phyloP scores from a whole-genome alignment of 805 yeast genomes.

The Monosporozyma aerobia region DNA sequence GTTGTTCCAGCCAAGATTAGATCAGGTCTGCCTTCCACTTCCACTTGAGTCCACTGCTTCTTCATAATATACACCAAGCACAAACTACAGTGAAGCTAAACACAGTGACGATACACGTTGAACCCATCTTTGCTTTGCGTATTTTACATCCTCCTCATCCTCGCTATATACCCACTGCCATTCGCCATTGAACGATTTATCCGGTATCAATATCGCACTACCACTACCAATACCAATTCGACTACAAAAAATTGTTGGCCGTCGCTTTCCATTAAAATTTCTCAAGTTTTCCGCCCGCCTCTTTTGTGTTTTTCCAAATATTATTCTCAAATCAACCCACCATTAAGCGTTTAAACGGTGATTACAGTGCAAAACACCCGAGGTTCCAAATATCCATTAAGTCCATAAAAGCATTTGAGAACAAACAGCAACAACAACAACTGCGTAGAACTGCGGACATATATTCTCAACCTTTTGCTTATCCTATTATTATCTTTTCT shows the following conservation, averaged over 20 bases:
- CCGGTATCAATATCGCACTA: background rate
- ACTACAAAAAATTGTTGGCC: no score
- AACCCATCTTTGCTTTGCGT: no score
- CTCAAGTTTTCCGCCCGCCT: background rate
- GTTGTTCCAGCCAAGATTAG: no score
- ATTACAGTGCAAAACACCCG: background rate
- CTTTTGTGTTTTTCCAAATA: background rate
- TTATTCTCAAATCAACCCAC: background rate
- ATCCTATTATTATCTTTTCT: background rate
- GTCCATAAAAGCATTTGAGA: background rate
- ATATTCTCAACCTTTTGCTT: background rate
- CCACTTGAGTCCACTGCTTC: background rate
- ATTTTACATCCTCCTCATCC: no score
- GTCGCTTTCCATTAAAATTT: background rate
- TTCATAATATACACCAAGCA: no score
- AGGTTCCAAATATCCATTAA: background rate
- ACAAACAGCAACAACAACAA: no score
- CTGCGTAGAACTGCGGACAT: no score
- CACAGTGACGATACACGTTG: no score
- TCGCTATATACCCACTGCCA: background rate
- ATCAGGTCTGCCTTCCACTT: background rate
- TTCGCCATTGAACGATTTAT: background rate
- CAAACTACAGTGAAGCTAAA: no score
- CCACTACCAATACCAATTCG: no score
- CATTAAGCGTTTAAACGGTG: background rate